Base-by-base conservation (phyloP, 1,284 basidiomycete species). In the Tylopilus sp. region DNA sequence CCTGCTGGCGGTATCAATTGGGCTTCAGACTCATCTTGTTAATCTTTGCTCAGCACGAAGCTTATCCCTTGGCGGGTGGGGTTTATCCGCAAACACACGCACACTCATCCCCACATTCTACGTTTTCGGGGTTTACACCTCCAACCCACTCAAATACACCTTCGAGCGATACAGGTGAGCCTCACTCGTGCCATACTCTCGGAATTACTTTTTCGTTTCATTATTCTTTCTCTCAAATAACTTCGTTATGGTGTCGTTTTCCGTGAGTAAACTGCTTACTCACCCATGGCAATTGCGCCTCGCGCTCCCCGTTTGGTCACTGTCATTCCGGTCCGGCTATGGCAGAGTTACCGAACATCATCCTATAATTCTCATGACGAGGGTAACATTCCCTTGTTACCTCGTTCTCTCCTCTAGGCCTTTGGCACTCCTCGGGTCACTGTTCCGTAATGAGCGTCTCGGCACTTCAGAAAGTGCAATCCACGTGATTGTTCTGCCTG, bases 151-250 rank as follows among this genome's bases (percentile, higher is more conserved):
- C 57, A 7, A 55, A 58, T 15, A 65, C 65, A 11, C 63, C 63
- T 24, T 48, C 50, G 24, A 63, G 59, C n/a, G 66, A 65, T 24
- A 20, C 45, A 2, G 64, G 66, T 67, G 52, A 65, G 63, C 57
- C 31, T 15, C 15, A 1, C 9, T 47, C 47, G 52, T 20, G 33
- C 40, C 42, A 20, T n/a, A 3, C 4, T 29, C 9, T 18, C 18
- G 11, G 8, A 24, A 1, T 24, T 8, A 3, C 21, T 7, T 12
- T 14, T 40, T 31, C 30, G 30, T 2, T 21, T 26, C 39, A 8
- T 15, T 38, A 12, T 24, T 1, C 6, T 17, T 12, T 20, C 17
- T n/a, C n/a, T 36, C 17, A 5, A 21, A n/a, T 6, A 20, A 10
- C 20, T 24, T 18, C 18, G 3, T 30, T 17, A n/a, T 33, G 30